Evolutionary conservation across 1,284 basidiomycete species (phyloP).

Genomic region (Cryptococcus sp.): DNA sequence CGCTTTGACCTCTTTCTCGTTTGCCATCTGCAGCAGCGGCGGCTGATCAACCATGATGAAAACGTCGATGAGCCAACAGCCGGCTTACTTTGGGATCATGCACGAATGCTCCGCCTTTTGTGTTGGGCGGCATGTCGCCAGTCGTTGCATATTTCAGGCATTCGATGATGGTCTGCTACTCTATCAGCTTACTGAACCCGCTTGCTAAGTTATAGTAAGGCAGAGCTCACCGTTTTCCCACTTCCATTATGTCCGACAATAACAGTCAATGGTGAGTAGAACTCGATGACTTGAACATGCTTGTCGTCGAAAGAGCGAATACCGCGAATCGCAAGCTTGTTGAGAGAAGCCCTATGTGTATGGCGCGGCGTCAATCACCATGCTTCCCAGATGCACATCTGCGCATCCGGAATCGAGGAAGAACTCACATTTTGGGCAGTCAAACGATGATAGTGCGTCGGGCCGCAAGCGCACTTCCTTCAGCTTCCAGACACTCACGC

Average conservation of each 20-base stretch:
- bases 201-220: background rate
- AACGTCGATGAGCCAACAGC: background rate
- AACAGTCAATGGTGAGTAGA: constrained; percentile 96
- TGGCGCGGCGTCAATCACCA: constrained; percentile 24
- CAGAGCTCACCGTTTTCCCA: constrained; percentile 75
- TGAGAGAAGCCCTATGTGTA: constrained; percentile 69
- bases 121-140: constrained; percentile 95
- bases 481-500: too few relatives aligned
- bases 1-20: constrained; percentile 97
- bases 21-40: constrained; percentile 68
- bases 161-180: constrained; percentile 84
- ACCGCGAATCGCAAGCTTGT: constrained; percentile 82
- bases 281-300: constrained; percentile 90
- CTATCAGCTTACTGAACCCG: constrained; percentile 1
- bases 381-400: too few relatives aligned
- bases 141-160: constrained; percentile 99
- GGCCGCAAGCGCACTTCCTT: too few relatives aligned
- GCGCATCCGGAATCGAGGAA: too few relatives aligned
- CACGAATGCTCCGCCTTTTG: constrained; percentile 94
- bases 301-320: constrained; percentile 87
- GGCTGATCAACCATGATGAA: constrained; percentile 3
- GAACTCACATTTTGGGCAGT: too few relatives aligned
- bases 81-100: constrained; percentile 80
- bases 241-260: constrained; percentile 99
- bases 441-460: too few relatives aligned